These are phyloP conservation scores for Neofusicoccum umdonicola DNA, from an alignment of 2,329 filamentous ascomycete species.

Conservation along the genomic window DNA sequence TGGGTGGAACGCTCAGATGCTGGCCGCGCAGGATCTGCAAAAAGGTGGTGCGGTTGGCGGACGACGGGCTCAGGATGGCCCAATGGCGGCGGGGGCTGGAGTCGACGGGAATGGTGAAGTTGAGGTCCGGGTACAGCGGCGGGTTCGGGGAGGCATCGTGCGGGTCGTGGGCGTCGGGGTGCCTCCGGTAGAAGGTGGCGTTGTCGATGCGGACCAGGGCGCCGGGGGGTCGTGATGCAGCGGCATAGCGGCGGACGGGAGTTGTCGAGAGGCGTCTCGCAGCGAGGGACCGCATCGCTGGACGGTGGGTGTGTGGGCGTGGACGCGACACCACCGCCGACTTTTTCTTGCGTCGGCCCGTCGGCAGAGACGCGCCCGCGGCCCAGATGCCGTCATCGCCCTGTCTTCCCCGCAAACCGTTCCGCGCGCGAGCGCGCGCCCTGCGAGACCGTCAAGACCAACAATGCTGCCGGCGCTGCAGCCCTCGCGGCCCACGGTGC, in stretches of 20 bases:
- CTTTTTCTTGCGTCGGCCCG: slow-evolving; percentile 8
- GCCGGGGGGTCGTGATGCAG: background rate
- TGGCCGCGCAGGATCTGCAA: slow-evolving; percentile 75
- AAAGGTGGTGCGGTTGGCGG: slow-evolving; percentile 77
- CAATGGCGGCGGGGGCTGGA: slow-evolving; percentile 61
- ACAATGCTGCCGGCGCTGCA: slow-evolving; percentile 40
- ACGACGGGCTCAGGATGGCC: slow-evolving; percentile 79
- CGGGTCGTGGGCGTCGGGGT: slow-evolving; percentile 51
- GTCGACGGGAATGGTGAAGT: slow-evolving; percentile 65
- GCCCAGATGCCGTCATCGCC: background rate
- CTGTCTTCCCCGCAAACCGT: background rate
- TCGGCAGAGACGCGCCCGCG: background rate
- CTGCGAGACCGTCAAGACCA: too few relatives aligned
- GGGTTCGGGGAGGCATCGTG: slow-evolving; percentile 55
- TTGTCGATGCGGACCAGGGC: slow-evolving; percentile 64
- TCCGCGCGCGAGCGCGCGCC: background rate
- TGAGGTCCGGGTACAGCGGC: slow-evolving; percentile 69
- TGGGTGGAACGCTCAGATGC: slow-evolving; percentile 72
- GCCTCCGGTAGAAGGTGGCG: slow-evolving; percentile 78
- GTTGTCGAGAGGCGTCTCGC: background rate
- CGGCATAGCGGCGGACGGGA: background rate
- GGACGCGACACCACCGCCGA: background rate
- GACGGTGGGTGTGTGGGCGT: background rate
- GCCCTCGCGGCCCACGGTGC: slow-evolving; percentile 41
- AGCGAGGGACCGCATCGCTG: slow-evolving; percentile 3